Evolutionary conservation across 805 yeast species (phyloP).

Genomic region (Teunomyces funiuensis): DNA sequence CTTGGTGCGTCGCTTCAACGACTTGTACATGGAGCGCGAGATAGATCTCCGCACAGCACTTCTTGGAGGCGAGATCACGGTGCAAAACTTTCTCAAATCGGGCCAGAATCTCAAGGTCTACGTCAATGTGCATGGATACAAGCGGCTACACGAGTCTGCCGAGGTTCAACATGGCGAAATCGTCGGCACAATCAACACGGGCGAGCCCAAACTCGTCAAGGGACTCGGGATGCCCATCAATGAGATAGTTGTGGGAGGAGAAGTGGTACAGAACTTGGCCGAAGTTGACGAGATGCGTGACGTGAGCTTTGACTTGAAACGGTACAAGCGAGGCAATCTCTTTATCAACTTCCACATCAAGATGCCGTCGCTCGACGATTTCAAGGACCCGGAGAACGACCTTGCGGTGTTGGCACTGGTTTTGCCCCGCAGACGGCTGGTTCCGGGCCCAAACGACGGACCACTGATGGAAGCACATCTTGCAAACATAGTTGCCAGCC

Average conservation of each 20-base stretch:
- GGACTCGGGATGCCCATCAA: constrained; percentile 65
- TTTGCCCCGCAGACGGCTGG: constrained; percentile 16
- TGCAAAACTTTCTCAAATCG: constrained; percentile 32
- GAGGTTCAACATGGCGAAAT: constrained; percentile 38
- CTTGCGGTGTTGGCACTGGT: constrained; percentile 19
- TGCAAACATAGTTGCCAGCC: constrained; percentile 5
- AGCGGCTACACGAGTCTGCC: constrained; percentile 14
- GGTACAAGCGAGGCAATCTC: constrained; percentile 34
- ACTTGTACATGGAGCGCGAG: constrained; percentile 43
- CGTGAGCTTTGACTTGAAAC: constrained; percentile 18
- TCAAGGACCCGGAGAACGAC: constrained; percentile 21
- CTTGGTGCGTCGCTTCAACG: constrained; percentile 44
- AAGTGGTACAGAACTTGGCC: constrained; percentile 22
- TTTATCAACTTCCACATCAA: constrained; percentile 40
- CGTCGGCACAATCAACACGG: constrained; percentile 55
- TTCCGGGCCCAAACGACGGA: background rate
- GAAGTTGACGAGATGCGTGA: constrained; percentile 16
- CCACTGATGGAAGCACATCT: constrained; percentile 10
- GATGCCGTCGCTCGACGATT: constrained; percentile 31
- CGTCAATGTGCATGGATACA: constrained; percentile 37
- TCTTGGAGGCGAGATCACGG: constrained; percentile 52
- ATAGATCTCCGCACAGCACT: constrained; percentile 56
- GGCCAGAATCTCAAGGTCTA: constrained; percentile 29
- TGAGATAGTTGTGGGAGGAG: constrained; percentile 22
- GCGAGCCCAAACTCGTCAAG: constrained; percentile 46